Evolutionary conservation across 352 stramenopile genomes (phyloP).

Genomic region (Globisporangium echinulatum): DNA sequence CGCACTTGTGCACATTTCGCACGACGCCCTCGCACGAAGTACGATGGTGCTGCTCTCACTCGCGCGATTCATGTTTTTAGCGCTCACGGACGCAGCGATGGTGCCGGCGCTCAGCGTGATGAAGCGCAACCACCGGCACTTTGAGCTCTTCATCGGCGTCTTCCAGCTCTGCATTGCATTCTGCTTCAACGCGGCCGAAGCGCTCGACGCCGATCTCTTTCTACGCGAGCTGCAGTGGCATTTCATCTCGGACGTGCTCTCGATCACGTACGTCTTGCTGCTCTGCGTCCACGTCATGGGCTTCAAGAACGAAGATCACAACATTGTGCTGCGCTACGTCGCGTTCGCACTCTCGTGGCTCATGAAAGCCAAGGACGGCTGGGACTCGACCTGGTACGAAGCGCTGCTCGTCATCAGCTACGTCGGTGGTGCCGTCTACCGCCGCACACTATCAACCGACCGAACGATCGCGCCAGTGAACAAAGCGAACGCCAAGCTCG

Average conservation of each 20-base stretch:
- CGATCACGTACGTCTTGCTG: slow-evolving; percentile 79
- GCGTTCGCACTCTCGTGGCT: slow-evolving; percentile 81
- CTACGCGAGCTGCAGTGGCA: slow-evolving; percentile 74
- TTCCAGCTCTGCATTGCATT: slow-evolving; percentile 79
- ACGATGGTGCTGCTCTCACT: slow-evolving; percentile 36
- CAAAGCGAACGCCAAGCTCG: slow-evolving; percentile 47
- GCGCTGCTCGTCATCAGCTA: slow-evolving; percentile 55
- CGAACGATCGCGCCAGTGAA: slow-evolving; percentile 45
- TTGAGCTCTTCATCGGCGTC: slow-evolving; percentile 86
- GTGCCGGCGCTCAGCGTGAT: slow-evolving; percentile 72
- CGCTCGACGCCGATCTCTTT: slow-evolving; percentile 59
- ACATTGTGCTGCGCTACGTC: slow-evolving; percentile 82
- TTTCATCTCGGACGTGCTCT: slow-evolving; percentile 85
- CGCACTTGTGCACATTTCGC: too few species aligned
- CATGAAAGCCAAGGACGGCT: slow-evolving; percentile 81
- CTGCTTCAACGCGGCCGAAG: slow-evolving; percentile 78
- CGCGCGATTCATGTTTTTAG: slow-evolving; percentile 60
- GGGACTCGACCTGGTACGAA: slow-evolving; percentile 66
- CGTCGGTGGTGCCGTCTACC: slow-evolving; percentile 47
- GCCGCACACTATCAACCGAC: slow-evolving; percentile 37
- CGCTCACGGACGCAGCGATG: slow-evolving; percentile 68
- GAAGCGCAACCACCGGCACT: slow-evolving; percentile 78
- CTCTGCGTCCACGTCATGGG: slow-evolving; percentile 84
- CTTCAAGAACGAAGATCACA: slow-evolving; percentile 72
- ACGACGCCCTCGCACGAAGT: not conserved